Base-by-base conservation (phyloP, 1,284 basidiomycete genomes). In the Malassezia caprae region DNA sequence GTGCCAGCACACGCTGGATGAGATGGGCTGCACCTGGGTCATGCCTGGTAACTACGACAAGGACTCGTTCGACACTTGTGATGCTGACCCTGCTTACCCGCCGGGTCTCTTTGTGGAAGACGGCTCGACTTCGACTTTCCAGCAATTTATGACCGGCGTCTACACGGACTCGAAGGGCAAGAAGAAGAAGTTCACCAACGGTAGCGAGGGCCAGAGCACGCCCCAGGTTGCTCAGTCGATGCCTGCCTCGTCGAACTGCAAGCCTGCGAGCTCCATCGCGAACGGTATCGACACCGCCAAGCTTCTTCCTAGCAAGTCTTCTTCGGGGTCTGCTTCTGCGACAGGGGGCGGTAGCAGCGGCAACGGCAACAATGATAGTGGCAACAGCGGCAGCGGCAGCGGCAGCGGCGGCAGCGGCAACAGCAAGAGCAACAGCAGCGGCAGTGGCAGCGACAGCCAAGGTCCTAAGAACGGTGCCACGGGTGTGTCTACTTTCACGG, bases 21-120 rank as follows among this genome's bases (percentile, higher is more conserved):
- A 65, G 34, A 72, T 74, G 64, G 72, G 72, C 15, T 74, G 72
- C 63, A 56, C 64, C 53, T 73, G 83, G 49, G 62, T 75, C 59
- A 74, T 75, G 73, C 72, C 72, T 8, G 72, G 70, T 30, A 61
- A 68, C 62, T 75, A 74, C 60, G 28, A 19, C 41, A 60, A 68
- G 47, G 48, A 63, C 43, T 47, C 55, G 3, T 75, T 75, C 41
- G 70, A 73, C 49, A 62, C 65, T 13, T 75, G 73, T 58, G 73
- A 75, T 24, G 72, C 62, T 37, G 73, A 75, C 52, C 53, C 68
- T 34, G 72, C 72, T 26, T 74, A 70, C 63, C 73, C 73, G 4
- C 73, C 73, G 15, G 73, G 73, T 53, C 47, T 71, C 30, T 74
- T 64, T 58, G 44, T 63, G 37, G 58, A 48, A 46, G 53, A 63